Evolutionary conservation across 768 basidiomycete genomes (phyloP), one percentile per base, ranked within the genome.

Genomic region (Mycena albidolilacea): DNA sequence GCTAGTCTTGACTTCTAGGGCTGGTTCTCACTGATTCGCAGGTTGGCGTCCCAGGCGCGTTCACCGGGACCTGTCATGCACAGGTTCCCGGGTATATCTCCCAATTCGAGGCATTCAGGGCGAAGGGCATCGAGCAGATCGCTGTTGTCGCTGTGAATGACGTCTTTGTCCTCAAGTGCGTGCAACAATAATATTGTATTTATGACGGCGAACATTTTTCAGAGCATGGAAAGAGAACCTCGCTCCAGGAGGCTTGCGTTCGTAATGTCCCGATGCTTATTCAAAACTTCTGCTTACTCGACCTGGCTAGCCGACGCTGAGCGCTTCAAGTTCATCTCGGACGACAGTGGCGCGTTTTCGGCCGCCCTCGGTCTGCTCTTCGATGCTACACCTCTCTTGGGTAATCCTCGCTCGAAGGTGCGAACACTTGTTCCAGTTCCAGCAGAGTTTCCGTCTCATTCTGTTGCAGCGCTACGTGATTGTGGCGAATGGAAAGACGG

Each of bases 81-180:
- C 92, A 94, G 76, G 81, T 92, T 30, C 90, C 89, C 0, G 83
- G 86, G 11, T 96, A 92, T 84, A 87, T 96, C 74, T 80, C 87
- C 67, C 86, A 87, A 65, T 92, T 89, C 80, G 87, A 91, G 15
- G 84, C 91, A 78, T 94, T 94, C 89, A 91, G 91, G 83, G 88
- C 85, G 4, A 96, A 95, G 81, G 95, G 94, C 12, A 83, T 95
- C 77, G 87, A 90, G 71, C 86, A 89, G 64, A 88, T 95, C 72
- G 92, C 90, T 73, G 88, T 96, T 67, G 82, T 97, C 67, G 84
- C 90, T 35, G 91, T 94, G 69, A 97, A 97, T 80, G 95, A 97
- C 79, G 86, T 87, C 8, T 96, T 93, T 77, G 92, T 94, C 57
- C 89, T 87, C 70, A 88, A 91, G 87, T 88, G 67, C 67, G 85